Conservation (phyloP, 2,329 filamentous ascomycete species). For the Intubia oerlemansii region DNA sequence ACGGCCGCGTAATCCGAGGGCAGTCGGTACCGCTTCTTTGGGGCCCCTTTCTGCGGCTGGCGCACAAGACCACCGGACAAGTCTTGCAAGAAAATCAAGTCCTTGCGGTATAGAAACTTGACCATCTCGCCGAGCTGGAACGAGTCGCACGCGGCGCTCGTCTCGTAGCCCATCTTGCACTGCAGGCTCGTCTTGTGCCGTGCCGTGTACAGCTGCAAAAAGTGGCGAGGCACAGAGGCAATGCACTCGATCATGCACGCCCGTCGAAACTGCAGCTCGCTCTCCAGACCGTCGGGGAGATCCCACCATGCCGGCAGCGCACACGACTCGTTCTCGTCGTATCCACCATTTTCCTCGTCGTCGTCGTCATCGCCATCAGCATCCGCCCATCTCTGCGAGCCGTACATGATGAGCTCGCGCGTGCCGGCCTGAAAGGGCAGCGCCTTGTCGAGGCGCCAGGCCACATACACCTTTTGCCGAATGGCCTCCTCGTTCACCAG, state of each 20-base stretch:
- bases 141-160: conserved; percentile 49
- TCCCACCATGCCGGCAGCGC: conserved; percentile 44
- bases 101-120: conserved; percentile 42
- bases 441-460: conserved; percentile 41
- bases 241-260: conserved; percentile 46
- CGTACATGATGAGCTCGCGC: conserved; percentile 42
- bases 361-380: conserved; percentile 13
- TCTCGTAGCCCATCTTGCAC: conserved; percentile 56
- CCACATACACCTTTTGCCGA: conserved; percentile 47
- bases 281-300: conserved; percentile 45
- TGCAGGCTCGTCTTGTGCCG: conserved; percentile 38
- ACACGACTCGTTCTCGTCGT: conserved; percentile 8
- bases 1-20: conserved; percentile 12
- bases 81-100: conserved; percentile 36
- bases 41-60: no score
- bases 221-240: conserved; percentile 47
- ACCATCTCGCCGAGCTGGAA: conserved; percentile 64
- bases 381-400: conserved; percentile 35
- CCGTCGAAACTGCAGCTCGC: conserved; percentile 42
- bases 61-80: conserved; percentile 20
- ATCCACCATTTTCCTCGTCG: conserved; percentile 12
- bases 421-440: conserved; percentile 38
- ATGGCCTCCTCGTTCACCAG: conserved; percentile 33
- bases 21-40: no score
- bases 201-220: conserved; percentile 44